Conservation (phyloP, 2,329 filamentous ascomycete species). For the Colletotrichum spaethianum region DNA sequence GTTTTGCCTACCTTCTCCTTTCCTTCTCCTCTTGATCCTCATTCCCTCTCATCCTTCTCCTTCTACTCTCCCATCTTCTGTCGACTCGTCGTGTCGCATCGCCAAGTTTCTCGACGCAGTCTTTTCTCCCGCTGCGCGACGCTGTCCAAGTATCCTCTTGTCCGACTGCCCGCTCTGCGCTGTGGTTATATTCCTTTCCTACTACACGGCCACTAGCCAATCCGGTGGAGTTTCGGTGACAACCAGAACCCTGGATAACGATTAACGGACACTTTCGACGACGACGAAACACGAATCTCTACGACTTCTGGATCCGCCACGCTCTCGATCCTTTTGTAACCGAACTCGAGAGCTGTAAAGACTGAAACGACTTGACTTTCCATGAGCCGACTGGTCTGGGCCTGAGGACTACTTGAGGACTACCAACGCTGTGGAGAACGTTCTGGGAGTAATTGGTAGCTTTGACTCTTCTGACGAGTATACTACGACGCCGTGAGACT, state of each 20-base stretch:
- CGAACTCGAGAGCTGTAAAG: no score
- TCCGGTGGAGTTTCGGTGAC: not conserved
- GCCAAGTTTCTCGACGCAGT: not conserved
- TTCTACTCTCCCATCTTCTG: not conserved
- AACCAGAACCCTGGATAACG: not conserved
- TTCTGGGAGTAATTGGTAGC: not conserved
- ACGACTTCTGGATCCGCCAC: not conserved
- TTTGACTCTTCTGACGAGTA: not conserved
- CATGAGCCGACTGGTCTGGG: not conserved
- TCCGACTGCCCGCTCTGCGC: not conserved
- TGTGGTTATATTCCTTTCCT: not conserved
- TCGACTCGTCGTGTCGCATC: slow-evolving; percentile 10
- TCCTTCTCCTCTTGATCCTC: not conserved
- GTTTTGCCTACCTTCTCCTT: not conserved
- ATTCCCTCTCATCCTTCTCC: not conserved
- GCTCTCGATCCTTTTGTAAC: no score
- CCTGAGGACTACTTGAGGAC: not conserved
- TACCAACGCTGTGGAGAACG: not conserved
- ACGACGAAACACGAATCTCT: not conserved
- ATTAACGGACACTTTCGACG: not conserved
- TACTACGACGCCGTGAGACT: not conserved
- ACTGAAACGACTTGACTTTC: not conserved
- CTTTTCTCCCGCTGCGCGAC: not conserved
- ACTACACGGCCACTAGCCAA: not conserved
- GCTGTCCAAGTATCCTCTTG: not conserved